Evolutionary conservation across 2,329 filamentous ascomycete species (phyloP).

Genomic region (Myriosclerotinia scirpicola): DNA sequence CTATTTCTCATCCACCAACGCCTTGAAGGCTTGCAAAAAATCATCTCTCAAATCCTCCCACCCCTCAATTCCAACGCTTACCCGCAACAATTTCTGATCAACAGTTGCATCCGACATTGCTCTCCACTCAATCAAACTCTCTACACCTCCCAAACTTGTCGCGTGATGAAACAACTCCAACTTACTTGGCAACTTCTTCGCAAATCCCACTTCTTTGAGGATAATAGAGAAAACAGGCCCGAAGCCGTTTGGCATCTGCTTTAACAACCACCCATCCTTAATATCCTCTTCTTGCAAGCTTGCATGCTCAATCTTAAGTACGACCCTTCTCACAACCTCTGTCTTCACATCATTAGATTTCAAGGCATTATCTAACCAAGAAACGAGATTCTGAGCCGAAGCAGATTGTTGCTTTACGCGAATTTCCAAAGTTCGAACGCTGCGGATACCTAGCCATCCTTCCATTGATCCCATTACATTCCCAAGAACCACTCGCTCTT

Average conservation of each 20-base stretch:
- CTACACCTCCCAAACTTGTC: constrained; percentile 89
- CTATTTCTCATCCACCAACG: constrained; percentile 26
- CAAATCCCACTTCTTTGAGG: constrained; percentile 59
- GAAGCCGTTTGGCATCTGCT: constrained; percentile 90
- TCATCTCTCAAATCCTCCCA: constrained; percentile 82
- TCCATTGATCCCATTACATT: constrained; percentile 86
- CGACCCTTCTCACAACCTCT: constrained; percentile 50
- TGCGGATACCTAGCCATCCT: constrained; percentile 87
- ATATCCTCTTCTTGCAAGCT: constrained; percentile 68
- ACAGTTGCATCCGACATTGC: constrained; percentile 78
- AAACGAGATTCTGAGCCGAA: constrained; percentile 68
- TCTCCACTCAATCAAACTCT: constrained; percentile 96
- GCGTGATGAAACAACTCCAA: constrained; percentile 88
- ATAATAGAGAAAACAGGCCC: constrained; percentile 83
- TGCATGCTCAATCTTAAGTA: constrained; percentile 70
- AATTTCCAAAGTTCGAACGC: constrained; percentile 81
- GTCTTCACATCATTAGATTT: constrained; percentile 27
- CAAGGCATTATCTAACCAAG: constrained; percentile 58
- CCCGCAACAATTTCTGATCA: constrained; percentile 69
- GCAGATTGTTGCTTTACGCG: constrained; percentile 74
- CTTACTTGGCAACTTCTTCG: constrained; percentile 72
- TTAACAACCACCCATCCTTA: constrained; percentile 67
- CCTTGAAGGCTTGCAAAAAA: constrained; percentile 63
- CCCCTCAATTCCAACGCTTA: constrained; percentile 85
- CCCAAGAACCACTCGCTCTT: constrained; percentile 76